Percentiles rank a stretch among this genome's conserved stretches.
These are phyloP conservation scores for Talaromyces pinophilus DNA, from an alignment of 2,329 filamentous ascomycete species.

Conservation along the genomic window DNA sequence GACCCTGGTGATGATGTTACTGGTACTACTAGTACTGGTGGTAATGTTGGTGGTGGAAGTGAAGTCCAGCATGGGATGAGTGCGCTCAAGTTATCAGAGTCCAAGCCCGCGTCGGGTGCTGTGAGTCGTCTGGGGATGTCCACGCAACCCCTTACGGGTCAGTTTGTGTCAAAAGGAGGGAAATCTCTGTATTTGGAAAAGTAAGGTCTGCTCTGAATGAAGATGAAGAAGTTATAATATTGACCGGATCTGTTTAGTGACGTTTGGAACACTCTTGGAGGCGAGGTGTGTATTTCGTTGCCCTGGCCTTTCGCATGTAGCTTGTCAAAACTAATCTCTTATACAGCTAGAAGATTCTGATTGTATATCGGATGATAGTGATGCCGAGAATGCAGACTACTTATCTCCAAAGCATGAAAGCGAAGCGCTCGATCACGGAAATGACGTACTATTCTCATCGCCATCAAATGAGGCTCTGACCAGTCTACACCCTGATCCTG, in stretches of 20 bases:
- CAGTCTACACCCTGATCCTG: slow-evolving; percentile 25
- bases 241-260: background rate
- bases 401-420: background rate
- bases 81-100: background rate
- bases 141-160: slow-evolving; percentile 9
- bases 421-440: slow-evolving; percentile 7
- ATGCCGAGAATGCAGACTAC: slow-evolving; percentile 12
- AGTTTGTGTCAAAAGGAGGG: slow-evolving; percentile 19
- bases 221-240: background rate
- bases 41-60: background rate
- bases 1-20: slow-evolving; percentile 11
- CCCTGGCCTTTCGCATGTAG: background rate
- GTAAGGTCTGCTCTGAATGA: background rate
- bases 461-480: slow-evolving; percentile 8
- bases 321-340: background rate
- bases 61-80: slow-evolving; percentile 14
- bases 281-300: background rate
- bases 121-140: background rate
- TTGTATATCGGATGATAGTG: slow-evolving; percentile 17
- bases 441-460: slow-evolving; percentile 10
- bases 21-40: background rate
- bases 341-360: slow-evolving; percentile 8
- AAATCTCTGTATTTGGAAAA: slow-evolving; percentile 22
- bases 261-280: slow-evolving; percentile 18
- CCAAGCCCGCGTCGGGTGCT: background rate